Evolutionary conservation across 192 early-diverging fungal genomes (phyloP), one percentile per base, ranked within the genome.

Genomic region (Irineochytrium annulatum): DNA sequence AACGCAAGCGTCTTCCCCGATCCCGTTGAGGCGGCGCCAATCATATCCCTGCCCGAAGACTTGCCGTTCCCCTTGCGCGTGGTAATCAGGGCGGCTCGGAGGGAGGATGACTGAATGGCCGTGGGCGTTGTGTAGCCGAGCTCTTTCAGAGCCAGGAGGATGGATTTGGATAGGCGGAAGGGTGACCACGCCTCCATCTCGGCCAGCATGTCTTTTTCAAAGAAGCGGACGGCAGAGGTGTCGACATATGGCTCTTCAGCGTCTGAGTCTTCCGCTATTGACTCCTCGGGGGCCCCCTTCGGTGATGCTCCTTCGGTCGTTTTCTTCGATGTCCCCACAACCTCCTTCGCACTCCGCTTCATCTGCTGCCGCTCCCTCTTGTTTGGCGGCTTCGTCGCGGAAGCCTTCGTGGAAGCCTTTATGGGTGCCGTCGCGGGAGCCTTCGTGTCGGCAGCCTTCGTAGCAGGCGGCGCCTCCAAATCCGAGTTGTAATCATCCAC

Each of bases 21-120:
- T 55, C 75, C 84, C 2, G 95, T 98, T 61, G 93, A 91, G 1
- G 95, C 94, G 6, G 89, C 89, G 20, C 95, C 95, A 31, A 98
- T 84, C 28, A 97, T 77, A 62, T 98, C 77, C 41, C 68, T 85
- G n/a, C 83, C 83, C 17, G 54, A 56, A 17, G 34, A 8, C 8
- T 19, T n/a, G 26, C 53, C 62, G 41, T 24, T 31, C 14, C 49
- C 41, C 37, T 60, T 60, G 45, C 59, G 8, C 28, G 59, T 26
- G 79, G 85, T n/a, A 54, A 53, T 53, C n/a, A 94, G 65, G 1
- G 88, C 83, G n/a, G 77, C 32, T 34, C 83, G 78, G 20, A 98
- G 70, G 1, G 88, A 77, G 55, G 87, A 70, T 28, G 80, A 70
- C 74, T 98, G 95, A 69, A 98, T 98, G 24, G 86, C 86, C 0